Evolutionary conservation across 2,329 filamentous ascomycete genomes (phyloP).

Genomic region (Chrysoporthe puriensis): DNA sequence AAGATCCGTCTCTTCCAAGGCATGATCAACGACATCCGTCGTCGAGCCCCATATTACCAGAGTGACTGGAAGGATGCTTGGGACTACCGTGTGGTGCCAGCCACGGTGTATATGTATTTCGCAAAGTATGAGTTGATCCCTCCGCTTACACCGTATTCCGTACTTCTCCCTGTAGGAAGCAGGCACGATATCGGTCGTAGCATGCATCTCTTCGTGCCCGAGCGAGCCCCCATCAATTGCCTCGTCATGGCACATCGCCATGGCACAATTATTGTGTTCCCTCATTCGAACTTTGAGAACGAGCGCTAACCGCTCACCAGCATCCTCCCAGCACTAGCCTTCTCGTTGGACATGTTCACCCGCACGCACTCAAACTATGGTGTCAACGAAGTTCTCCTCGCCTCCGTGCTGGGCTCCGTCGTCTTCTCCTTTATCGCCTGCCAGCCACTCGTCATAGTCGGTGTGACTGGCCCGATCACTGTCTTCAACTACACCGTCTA

Average conservation of each 20-base stretch:
- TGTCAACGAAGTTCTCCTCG: constrained; percentile 87
- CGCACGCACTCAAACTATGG: constrained; percentile 85
- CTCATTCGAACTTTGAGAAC: background rate
- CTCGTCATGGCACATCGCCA: background rate
- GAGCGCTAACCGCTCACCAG: constrained; percentile 46
- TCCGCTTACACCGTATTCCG: background rate
- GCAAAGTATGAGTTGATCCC: constrained; percentile 69
- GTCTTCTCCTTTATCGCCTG: constrained; percentile 81
- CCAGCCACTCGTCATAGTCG: constrained; percentile 88
- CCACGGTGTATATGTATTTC: constrained; percentile 93
- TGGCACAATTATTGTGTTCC: background rate
- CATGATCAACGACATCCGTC: constrained; percentile 77
- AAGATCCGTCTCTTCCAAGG: constrained; percentile 74
- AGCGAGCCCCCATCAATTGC: background rate
- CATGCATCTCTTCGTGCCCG: background rate
- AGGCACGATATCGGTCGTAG: background rate
- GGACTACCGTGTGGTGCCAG: constrained; percentile 87
- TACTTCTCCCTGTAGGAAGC: background rate
- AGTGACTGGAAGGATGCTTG: constrained; percentile 87
- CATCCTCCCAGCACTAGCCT: constrained; percentile 84
- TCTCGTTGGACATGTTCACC: constrained; percentile 91
- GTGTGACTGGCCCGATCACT: constrained; percentile 88
- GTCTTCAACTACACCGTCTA: constrained; percentile 95
- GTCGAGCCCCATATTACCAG: constrained; percentile 74
- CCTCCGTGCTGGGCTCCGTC: constrained; percentile 80